phyloP scores from a whole-genome alignment of 2,329 filamentous ascomycete genomes.

The Sporothrix pseudoabietina region DNA sequence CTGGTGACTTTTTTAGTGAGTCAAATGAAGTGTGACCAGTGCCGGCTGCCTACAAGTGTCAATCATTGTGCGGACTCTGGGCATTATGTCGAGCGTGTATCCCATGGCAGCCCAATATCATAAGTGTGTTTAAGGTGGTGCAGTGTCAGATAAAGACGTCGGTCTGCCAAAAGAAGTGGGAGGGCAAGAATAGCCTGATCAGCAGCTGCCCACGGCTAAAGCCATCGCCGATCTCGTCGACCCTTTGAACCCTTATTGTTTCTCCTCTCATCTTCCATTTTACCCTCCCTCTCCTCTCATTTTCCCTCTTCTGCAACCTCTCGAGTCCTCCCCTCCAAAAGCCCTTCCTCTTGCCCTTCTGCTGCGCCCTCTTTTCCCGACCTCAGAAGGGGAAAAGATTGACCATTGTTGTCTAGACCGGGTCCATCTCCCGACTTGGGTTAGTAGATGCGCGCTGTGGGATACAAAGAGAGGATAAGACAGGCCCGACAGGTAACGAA shows the following conservation, averaged over 20 bases:
- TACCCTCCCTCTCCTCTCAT: background rate
- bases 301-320: background rate
- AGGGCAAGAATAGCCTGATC: background rate
- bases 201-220: background rate
- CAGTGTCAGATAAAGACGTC: background rate
- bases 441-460: constrained; percentile 8
- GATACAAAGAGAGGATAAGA: background rate
- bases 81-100: background rate
- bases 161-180: background rate
- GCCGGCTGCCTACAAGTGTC: background rate
- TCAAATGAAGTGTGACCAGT: background rate
- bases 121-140: background rate
- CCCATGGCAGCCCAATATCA: background rate
- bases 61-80: background rate
- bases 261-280: background rate
- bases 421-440: constrained; percentile 13
- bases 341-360: background rate
- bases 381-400: background rate
- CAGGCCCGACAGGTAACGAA: background rate
- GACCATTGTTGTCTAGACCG: constrained; percentile 8
- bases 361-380: constrained; percentile 3
- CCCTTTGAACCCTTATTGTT: background rate
- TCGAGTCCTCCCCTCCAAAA: background rate
- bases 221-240: background rate
- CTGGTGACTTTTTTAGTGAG: background rate